Base-by-base conservation (phyloP, 805 yeast species). In the Candida morakotiae region DNA sequence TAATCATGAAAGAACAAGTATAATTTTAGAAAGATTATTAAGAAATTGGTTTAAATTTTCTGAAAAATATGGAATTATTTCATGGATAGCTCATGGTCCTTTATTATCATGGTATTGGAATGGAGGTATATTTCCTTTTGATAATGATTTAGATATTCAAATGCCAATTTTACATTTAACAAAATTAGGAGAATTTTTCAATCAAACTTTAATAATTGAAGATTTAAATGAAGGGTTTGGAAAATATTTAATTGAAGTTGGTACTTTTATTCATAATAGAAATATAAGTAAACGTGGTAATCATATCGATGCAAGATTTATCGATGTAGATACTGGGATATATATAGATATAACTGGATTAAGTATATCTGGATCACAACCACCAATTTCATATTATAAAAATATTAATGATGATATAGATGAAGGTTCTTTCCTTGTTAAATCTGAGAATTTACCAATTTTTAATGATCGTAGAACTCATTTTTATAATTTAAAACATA, bases 401-500 rank as follows among this genome's bases (percentile, higher is more conserved):
- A 31, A 36, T 27, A 29, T 35, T 5, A 35, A 35, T 25, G 38
- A 31, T 23, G 38, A 29, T 24, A n/a, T 24, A 3, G 38, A 35
- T 16, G 38, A 29, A 21, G 38, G 38, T 10, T 14, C 33, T 20
- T 28, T 31, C 9, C 28, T 35, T 18, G 4, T 24, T 9, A 25
- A 35, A 17, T 31, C 40, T 23, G 42, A 48, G 19, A 38, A 45
- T 10, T 38, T 39, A 3, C 32, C 28, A 11, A 48, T 59, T 31
- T 53, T 50, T 37, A 62, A 69, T 38, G 82, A 87, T 51, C 65
- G 83, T 44, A 79, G 81, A 57, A 64, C 68, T 38, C 88, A 83
- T 57, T 77, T 75, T 44, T 71, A 71, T 39, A 52, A 61, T 1
- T 56, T 68, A 37, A 56, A 67, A 0, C 75, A 75, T 41, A 40